Percentiles rank a stretch among this genome's conserved stretches.
Evolutionary conservation across 768 basidiomycete genomes (phyloP).

Genomic region (Lactifluus subvellereus): DNA sequence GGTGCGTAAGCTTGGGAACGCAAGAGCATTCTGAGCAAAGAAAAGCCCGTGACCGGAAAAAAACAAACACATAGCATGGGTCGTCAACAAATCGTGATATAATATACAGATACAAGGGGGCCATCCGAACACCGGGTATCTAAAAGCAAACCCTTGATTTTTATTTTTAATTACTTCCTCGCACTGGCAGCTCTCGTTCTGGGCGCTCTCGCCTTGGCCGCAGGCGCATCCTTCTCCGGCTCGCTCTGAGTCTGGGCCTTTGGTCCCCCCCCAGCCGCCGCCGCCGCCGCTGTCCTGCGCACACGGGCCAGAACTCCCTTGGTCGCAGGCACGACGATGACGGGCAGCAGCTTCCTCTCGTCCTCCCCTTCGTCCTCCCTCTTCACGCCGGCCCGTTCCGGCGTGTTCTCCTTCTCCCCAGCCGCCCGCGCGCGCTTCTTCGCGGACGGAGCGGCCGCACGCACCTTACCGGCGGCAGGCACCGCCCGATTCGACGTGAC

Average conservation of each 20-base stretch:
- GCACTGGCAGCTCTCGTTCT: slow-evolving; percentile 19
- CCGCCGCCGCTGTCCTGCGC: slow-evolving; percentile 9
- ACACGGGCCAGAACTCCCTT: slow-evolving; percentile 15
- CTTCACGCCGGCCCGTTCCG: slow-evolving; percentile 23
- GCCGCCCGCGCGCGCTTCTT: neutral
- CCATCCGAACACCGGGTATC: neutral
- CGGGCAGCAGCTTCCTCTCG: neutral
- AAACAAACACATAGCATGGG: neutral
- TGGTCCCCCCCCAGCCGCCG: neutral
- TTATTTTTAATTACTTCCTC: too few relatives aligned
- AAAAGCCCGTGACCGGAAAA: too few relatives aligned
- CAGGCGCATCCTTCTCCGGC: slow-evolving; percentile 22
- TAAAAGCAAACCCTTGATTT: neutral
- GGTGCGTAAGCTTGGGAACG: too few relatives aligned
- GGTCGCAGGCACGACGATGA: neutral
- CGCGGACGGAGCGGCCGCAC: slow-evolving; percentile 4
- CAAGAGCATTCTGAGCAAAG: too few relatives aligned
- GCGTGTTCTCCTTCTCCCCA: slow-evolving; percentile 34
- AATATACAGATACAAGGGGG: neutral
- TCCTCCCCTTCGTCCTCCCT: slow-evolving; percentile 21
- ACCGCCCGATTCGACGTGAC: slow-evolving; percentile 15
- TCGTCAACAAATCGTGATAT: neutral
- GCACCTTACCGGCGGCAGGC: slow-evolving; percentile 5
- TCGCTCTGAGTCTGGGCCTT: slow-evolving; percentile 13
- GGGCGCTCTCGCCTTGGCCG: slow-evolving; percentile 23